Base-by-base conservation (phyloP, 208 protist genomes). In the Acanthamoeba sp. region DNA sequence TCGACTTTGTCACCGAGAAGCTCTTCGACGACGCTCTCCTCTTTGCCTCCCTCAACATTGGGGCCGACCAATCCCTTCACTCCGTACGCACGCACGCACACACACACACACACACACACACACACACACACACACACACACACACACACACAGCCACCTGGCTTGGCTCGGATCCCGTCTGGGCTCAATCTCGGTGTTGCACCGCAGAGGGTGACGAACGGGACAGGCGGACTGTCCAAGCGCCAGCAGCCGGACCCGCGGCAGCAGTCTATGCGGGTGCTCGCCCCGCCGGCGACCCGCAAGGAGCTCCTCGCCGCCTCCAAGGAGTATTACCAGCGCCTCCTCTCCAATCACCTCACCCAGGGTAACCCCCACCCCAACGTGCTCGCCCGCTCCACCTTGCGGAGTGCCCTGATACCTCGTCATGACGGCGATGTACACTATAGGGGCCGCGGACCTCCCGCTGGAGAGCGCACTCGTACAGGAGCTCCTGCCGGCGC, bases 1-100 rank as follows among this genome's bases (percentile, higher is more conserved):
- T 92, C 45, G 87, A 92, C 64, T 92, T 69, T 73, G 87, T 92
- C 3, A 92, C 87, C 9, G 87, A 92, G 29, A 66, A 76, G 87
- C 59, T 92, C 57, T 66, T 76, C 36, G 45, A 76, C 36, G 50
- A 66, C 59, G 34, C 42, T 12, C 34, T 92, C 64, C 36, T 92
- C 59, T 76, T 92, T 18, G 20, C 55, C 29, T 78, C 87, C 9
- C 38, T n/a, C 20, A 34, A 29, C 38, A 76, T 76, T 22, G 57
- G 87, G 3, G 22, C 24, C 38, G 38, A 76, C 38, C 7, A 76
- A 1, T 50, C 34, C 1, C 38, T 76, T 3, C 36, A 20, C 32
- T 6, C 87, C 12, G 42, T 91, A 76, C 29, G 6, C 29, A 24
- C 36, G 16, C 36, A 24, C 52, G 12, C 52, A 6, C 3, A 9